phyloP scores from a whole-genome alignment of 1,284 basidiomycete species.

The Phellinidium pouzarii region DNA sequence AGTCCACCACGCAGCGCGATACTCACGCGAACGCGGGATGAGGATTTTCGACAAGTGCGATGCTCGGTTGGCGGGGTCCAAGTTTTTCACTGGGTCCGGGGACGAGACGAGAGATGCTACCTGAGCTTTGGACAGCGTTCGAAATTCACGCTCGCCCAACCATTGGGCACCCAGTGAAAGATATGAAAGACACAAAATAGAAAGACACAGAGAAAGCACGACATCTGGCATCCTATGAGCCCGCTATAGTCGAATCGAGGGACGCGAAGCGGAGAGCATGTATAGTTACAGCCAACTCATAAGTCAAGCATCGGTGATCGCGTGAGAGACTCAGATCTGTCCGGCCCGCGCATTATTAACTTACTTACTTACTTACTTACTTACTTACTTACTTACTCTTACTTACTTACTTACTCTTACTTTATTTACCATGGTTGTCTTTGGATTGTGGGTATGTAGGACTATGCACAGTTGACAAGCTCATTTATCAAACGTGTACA shows the following conservation, averaged over 20 bases:
- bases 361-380: no score
- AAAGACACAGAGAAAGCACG: conserved; percentile 22
- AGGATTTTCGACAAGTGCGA: conserved; percentile 79
- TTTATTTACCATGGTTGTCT: conserved; percentile 67
- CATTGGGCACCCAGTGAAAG: conserved; percentile 12
- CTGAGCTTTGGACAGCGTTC: conserved; percentile 43
- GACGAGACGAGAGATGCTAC: conserved; percentile 45
- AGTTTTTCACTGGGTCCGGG: conserved; percentile 56
- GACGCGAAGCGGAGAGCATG: neutral
- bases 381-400: neutral
- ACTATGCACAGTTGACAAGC: conserved; percentile 14
- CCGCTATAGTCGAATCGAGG: neutral
- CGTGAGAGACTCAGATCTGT: no score
- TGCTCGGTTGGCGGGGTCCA: conserved; percentile 54
- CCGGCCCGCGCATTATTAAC: no score
- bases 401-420: conserved; percentile 14
- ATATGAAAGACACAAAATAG: conserved; percentile 5
- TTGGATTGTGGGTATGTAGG: conserved; percentile 66
- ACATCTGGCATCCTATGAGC: neutral
- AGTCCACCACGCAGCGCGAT: conserved; percentile 16
- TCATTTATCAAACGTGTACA: conserved; percentile 25
- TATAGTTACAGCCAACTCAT: neutral
- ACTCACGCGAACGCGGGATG: conserved; percentile 75
- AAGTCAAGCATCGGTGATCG: no score
- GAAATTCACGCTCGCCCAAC: conserved; percentile 39